These are phyloP conservation scores for Vigna radiata DNA, from an alignment of 306 rosid species.

Conservation along the genomic window DNA sequence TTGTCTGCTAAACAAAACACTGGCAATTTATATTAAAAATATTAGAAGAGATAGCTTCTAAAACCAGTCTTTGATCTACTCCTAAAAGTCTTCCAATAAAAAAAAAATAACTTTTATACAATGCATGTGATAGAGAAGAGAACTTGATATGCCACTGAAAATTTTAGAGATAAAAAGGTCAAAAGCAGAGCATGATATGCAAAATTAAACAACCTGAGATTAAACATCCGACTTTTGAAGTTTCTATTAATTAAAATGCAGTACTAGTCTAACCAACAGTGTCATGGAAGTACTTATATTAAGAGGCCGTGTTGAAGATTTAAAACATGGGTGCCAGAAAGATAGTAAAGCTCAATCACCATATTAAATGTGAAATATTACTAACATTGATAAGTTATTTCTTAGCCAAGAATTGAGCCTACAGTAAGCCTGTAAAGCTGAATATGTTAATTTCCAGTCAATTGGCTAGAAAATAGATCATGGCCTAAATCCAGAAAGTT, in stretches of 20 bases:
- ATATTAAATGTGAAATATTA: slow-evolving; percentile 21
- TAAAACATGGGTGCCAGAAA: slow-evolving; percentile 19
- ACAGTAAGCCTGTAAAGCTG: slow-evolving; percentile 13
- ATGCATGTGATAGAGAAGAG: slow-evolving; percentile 1
- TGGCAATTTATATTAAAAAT: slow-evolving; percentile 16
- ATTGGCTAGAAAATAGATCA: slow-evolving; percentile 26
- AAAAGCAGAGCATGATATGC: not conserved
- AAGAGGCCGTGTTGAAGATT: slow-evolving; percentile 26
- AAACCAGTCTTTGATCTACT: slow-evolving; percentile 7
- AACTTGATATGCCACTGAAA: slow-evolving; percentile 14
- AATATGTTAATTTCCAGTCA: slow-evolving; percentile 30
- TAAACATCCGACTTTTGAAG: not conserved
- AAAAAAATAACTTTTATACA: not conserved
- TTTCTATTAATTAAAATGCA: slow-evolving; percentile 16
- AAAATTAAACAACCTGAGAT: not conserved
- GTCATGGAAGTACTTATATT: slow-evolving; percentile 25
- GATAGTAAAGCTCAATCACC: slow-evolving; percentile 10
- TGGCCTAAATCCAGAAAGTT: slow-evolving; percentile 28
- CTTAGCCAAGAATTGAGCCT: slow-evolving; percentile 25
- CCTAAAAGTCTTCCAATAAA: slow-evolving; percentile 11
- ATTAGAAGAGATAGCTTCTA: slow-evolving; percentile 1
- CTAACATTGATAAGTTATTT: not conserved
- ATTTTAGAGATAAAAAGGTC: not conserved
- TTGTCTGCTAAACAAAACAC: not conserved
- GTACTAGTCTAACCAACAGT: slow-evolving; percentile 17